phyloP scores from a whole-genome alignment of 108 stramenopile species.

The Aureococcus anophagefferens region DNA sequence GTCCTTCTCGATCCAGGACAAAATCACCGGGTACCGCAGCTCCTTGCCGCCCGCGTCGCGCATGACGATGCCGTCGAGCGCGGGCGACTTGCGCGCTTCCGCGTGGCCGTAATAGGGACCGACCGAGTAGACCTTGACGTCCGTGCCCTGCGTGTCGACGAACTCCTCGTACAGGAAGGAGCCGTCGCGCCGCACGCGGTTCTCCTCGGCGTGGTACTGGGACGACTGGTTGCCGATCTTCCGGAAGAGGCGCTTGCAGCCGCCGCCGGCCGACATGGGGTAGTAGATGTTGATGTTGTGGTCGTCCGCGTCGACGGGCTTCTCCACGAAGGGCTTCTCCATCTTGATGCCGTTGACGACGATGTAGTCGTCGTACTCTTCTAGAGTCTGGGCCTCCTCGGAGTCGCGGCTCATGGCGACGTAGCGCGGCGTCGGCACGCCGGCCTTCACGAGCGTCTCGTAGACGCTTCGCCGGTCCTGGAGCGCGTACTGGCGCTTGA shows the following conservation, averaged over 20 bases:
- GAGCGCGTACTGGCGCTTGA: constrained; percentile 70
- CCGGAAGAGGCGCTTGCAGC: constrained; percentile 92
- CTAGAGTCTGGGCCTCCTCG: constrained; percentile 36
- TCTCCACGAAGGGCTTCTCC: constrained; percentile 97
- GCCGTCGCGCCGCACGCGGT: constrained; percentile 80
- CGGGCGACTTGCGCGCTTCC: constrained; percentile 89
- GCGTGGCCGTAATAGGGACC: constrained; percentile 96
- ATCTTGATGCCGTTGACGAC: constrained; percentile 81
- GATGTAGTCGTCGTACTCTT: constrained; percentile 87
- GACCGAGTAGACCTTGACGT: constrained; percentile 98
- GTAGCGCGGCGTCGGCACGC: constrained; percentile 87
- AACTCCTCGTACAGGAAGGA: constrained; percentile 95
- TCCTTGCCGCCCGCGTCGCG: constrained; percentile 88
- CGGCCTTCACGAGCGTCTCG: constrained; percentile 68
- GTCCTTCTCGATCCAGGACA: constrained; percentile 86
- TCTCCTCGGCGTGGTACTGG: constrained; percentile 83
- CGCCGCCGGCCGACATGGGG: constrained; percentile 85
- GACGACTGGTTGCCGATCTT: constrained; percentile 77
- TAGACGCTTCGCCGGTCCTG: constrained; percentile 87
- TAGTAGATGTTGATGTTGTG: constrained; percentile 97
- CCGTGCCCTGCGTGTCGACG: constrained; percentile 93
- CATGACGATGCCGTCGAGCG: constrained; percentile 94
- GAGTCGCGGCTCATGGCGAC: constrained; percentile 76
- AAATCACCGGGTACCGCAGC: constrained; percentile 88
- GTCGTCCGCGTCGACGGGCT: constrained; percentile 97